Evolutionary conservation across 495 filamentous ascomycete species (phyloP), one percentile per base, ranked within the genome.

Genomic region (Tetracladium setigerum): DNA sequence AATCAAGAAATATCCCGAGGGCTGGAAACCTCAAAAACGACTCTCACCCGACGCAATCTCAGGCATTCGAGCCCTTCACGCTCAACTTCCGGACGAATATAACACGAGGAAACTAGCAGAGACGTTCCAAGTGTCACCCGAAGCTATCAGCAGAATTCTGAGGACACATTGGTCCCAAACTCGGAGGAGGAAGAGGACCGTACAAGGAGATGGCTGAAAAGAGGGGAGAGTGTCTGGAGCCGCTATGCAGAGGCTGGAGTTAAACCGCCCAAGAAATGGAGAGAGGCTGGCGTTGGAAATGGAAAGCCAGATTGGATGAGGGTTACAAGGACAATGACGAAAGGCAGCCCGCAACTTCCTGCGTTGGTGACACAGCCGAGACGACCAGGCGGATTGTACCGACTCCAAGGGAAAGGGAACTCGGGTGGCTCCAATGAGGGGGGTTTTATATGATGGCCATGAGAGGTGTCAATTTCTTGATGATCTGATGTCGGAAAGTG

Each of bases 1-100:
- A 14, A 66, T 78, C 44, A 56, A 71, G 24, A 95, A 96, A 59
- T 95, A 96, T 55, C 73, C 78, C 1, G 66, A 73, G 6, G 80
- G 82, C 6, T 98, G 91, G 89, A 68, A 72, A 34, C 89, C 92
- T 17, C 71, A 71, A 19, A 97, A 94, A 66, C 81, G 80, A 47
- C 78, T 98, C 1, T 97, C 92, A 0, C 92, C 91, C 0, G 90
- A 95, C 62, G 86, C 91, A 10, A 60, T 95, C 10, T 83, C 89
- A 13, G 89, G 88, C 22, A 95, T 97, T 47, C 81, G 86, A 15
- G 78, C 82, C 24, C 70, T 98, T 17, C 77, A 95, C 59, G 64
- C 72, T 2, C 77, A 86, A 52, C 79, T 85, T 38, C 89, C 92
- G 0, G 74, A 84, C 1, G 64, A 69, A 41, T 95, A 87, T 68